Conservation (phyloP, 2,329 filamentous ascomycete species). For the Podosphaera aphanis region DNA sequence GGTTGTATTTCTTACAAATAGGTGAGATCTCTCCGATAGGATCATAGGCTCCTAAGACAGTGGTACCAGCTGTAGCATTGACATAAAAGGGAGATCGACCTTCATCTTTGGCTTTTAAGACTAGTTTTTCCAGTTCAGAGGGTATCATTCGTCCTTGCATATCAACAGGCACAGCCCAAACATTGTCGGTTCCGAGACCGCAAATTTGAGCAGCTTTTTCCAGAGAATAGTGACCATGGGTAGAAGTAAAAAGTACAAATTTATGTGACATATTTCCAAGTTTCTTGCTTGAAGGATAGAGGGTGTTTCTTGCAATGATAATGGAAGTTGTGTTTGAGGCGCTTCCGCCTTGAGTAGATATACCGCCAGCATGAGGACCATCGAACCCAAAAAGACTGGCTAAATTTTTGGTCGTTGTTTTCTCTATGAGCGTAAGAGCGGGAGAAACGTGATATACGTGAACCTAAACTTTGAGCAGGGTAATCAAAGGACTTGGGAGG, state of each 20-base stretch:
- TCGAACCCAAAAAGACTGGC: constrained; percentile 56
- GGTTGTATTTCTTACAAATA: constrained; percentile 44
- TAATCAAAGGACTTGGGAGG: background rate
- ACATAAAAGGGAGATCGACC: constrained; percentile 79
- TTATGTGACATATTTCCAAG: constrained; percentile 39
- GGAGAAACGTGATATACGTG: constrained; percentile 92
- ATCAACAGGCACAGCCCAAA: constrained; percentile 56
- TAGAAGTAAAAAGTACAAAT: constrained; percentile 72
- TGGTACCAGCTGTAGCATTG: constrained; percentile 87
- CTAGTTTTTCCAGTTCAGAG: constrained; percentile 34
- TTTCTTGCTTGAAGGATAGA: constrained; percentile 58
- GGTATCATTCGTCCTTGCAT: constrained; percentile 46
- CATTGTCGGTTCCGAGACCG: constrained; percentile 54
- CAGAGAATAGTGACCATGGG: constrained; percentile 80
- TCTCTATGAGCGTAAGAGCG: constrained; percentile 69
- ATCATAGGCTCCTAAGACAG: constrained; percentile 75
- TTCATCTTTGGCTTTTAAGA: constrained; percentile 35
- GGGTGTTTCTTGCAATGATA: constrained; percentile 64
- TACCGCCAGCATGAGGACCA: constrained; percentile 42
- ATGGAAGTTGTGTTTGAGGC: constrained; percentile 70
- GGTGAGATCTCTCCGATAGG: constrained; percentile 45
- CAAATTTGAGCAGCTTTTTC: constrained; percentile 86
- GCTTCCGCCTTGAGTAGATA: constrained; percentile 54
- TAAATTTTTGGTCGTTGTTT: constrained; percentile 49
- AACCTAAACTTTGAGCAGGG: constrained; percentile 22